Evolutionary conservation across 129 eudicot genomes (phyloP), one percentile per base, ranked within the genome.

Genomic region (Glebionis coronaria): DNA sequence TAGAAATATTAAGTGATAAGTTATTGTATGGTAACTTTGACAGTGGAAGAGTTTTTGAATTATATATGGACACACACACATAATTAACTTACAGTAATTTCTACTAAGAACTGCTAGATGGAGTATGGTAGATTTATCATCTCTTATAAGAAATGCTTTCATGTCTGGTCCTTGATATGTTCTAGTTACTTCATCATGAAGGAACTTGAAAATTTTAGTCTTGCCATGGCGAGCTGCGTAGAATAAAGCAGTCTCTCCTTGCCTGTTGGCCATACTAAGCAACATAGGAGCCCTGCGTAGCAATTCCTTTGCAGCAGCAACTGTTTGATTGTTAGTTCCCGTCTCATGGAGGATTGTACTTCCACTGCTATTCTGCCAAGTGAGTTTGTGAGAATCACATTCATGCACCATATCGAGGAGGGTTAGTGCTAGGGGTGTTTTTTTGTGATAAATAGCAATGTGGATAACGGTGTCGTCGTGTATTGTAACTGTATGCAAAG

Each of bases 311-410:
- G 78, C 78, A 12, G 72, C 79, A 15, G 3, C 19, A 1, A 76
- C 60, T 2, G 74, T 44, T 7, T 18, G 13, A 67, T 72, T 60
- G 46, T 21, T 19, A 1, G 64, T 12, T 47, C 69, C 62, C 3
- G 72, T 38, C 54, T 47, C 75, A 44, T 81, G 85, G 10, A 76
- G 82, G 16, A 72, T 68, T 6, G 79, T 81, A 44, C 69, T 45
- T 49, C 72, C 65, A 1, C 14, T 44, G 4, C 3, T 10, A 50
- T 76, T 68, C 31, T 60, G 61, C 25, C 31, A 38, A 5, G 59
- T 12, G 49, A 72, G 62, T n/a, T 54, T n/a, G 28, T 25, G 42
- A 11, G 42, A 16, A 16, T 28, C 69, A 16, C 18, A 9, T 46
- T 0, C 7, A 4, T 63, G 61, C 20, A 80, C 42, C 55, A 27